Conservation (phyloP, 148 eudicot species). For the Rhododendron kiyosumense region DNA sequence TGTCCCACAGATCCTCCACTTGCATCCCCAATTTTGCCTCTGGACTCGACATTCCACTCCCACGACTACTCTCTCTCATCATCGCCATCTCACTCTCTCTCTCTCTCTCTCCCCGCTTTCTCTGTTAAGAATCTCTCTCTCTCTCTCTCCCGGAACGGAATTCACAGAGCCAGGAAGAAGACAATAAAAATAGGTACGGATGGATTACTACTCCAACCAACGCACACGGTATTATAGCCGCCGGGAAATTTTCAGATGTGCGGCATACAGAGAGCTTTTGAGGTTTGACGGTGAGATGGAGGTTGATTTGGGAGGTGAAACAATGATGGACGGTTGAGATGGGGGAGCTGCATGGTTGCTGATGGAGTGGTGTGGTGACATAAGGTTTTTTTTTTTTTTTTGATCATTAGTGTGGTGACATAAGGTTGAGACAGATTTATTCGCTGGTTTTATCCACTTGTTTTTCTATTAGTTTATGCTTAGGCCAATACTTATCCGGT, state of each 20-base stretch:
- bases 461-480: not conserved
- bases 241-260: not conserved
- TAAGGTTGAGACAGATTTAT: not conserved
- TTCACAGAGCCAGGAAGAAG: not conserved
- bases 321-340: not conserved
- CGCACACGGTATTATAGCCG: not conserved
- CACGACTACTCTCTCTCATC: slow-evolving; percentile 17
- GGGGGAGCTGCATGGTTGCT: not conserved
- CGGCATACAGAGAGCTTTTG: slow-evolving; percentile 11
- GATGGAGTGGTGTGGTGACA: not conserved
- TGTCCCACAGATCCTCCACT: slow-evolving; percentile 91
- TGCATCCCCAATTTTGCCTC: slow-evolving; percentile 72
- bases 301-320: not conserved
- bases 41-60: slow-evolving; percentile 50
- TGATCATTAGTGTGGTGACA: no score
- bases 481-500: slow-evolving; percentile 19
- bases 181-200: not conserved
- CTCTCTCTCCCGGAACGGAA: slow-evolving; percentile 7
- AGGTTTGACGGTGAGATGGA: not conserved
- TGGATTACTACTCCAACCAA: not conserved
- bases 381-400: no score
- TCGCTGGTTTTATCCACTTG: slow-evolving; percentile 1
- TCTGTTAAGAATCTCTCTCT: not conserved
- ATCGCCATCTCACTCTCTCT: slow-evolving; percentile 1
- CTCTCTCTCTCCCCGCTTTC: not conserved